Evolutionary conservation across 768 basidiomycete species (phyloP), one percentile per base, ranked within the genome.

Genomic region (Amanita muscaria): DNA sequence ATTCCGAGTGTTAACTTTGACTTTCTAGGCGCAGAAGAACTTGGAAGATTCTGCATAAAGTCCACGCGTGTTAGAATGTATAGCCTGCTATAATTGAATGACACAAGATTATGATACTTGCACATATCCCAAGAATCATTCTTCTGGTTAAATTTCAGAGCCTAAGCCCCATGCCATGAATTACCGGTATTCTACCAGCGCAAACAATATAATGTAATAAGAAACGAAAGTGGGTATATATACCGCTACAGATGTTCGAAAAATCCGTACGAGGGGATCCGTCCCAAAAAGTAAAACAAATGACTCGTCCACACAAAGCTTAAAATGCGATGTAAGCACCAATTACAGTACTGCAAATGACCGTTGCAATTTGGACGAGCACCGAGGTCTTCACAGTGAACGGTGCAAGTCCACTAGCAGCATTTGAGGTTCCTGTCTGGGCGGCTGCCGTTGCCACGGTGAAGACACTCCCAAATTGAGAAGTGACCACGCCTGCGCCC

Each of bases 11-110:
- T 19, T 11, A 32, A 3, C 4, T 14, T 23, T 21, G 16, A 42
- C 21, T 4, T 32, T 27, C 43, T 15, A 86, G 83, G 64, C 64
- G 42, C 83, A 86, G 69, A 83, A 78, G 70, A 73, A 86, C 54
- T 62, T 86, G 70, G 57, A 63, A 44, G 60, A 56, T 44, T 56
- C 52, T 9, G 31, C 31, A 23, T 32, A 37, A 46, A 24, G n/a
- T 12, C 31, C 18, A 14, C 24, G 21, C 22, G 15, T 41, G 25
- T 19, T 1, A 42, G 31, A 31, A 27, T 16, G 41, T 24, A 22
- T 23, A 42, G 30, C 15, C 40, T 7, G 27, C 27, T n/a, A 29
- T 12, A 29, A 6, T 12, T 12, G 7, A 29, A 29, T 29, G 27
- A 6, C 12, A 12, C 6, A 29, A 29, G 6, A 12, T 29, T 29